Percentiles rank a stretch among this genome's conserved stretches.
These are phyloP conservation scores for Pseudohalonectria lignicola DNA, from an alignment of 2,329 filamentous ascomycete species.

Conservation along the genomic window DNA sequence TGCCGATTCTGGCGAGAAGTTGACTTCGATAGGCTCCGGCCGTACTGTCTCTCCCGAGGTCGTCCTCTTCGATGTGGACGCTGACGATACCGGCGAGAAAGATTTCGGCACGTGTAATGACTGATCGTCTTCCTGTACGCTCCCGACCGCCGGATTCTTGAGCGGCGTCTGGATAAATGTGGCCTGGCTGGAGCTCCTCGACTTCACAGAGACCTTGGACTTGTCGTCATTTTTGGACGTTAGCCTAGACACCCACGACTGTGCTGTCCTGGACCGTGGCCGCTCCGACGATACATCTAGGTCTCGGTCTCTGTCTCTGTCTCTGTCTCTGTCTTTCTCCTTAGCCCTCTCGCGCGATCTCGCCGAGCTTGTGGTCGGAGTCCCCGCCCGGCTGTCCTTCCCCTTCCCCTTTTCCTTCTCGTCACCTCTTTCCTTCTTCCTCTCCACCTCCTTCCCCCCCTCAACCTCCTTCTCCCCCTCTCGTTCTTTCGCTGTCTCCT, in stretches of 20 bases:
- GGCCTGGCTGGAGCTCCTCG: conserved; percentile 47
- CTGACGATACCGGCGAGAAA: background rate
- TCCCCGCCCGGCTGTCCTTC: no score
- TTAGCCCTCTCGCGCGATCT: no score
- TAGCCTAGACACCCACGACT: conserved; percentile 20
- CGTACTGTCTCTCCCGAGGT: conserved; percentile 7
- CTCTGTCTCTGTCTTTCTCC: conserved; percentile 7
- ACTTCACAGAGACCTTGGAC: conserved; percentile 41
- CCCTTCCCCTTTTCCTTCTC: no score
- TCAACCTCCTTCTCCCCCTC: conserved; percentile 19
- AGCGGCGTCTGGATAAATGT: conserved; percentile 32
- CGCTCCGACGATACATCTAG: conserved; percentile 16
- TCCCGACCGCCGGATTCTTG: conserved; percentile 8
- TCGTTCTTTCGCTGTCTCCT: conserved; percentile 17
- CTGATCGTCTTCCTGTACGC: conserved; percentile 11
- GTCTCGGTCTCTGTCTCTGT: conserved; percentile 21
- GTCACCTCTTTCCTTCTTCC: no score
- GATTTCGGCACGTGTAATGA: no score
- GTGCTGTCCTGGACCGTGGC: conserved; percentile 23
- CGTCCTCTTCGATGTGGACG: background rate
- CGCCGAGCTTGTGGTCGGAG: no score
- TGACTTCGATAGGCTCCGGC: conserved; percentile 26
- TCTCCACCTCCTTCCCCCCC: no score
- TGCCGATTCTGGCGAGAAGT: conserved; percentile 38
- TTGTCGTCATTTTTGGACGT: conserved; percentile 31